Conservation (phyloP, 1,284 basidiomycete species). For the Fistulinella cinereoalba region DNA sequence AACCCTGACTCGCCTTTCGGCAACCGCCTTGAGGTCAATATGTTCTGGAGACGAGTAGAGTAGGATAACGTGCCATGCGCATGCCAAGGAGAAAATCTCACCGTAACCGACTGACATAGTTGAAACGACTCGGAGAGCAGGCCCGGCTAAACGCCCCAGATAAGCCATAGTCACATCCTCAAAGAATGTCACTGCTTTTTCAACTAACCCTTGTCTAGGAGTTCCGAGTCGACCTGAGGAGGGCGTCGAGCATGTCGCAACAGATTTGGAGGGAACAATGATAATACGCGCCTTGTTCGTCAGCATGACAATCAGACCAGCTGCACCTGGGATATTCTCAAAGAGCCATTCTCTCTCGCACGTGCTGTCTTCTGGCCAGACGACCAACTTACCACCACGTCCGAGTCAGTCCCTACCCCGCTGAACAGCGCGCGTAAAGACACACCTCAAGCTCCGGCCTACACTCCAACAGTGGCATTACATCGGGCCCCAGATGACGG, state of each 20-base stretch:
- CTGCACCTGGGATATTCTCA: slow-evolving; percentile 64
- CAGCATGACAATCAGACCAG: slow-evolving; percentile 66
- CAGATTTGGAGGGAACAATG: too few species aligned
- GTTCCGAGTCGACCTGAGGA: slow-evolving; percentile 73
- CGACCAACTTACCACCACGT: slow-evolving; percentile 47
- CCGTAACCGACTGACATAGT: slow-evolving; percentile 91
- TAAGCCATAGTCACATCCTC: too few species aligned
- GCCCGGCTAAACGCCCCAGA: slow-evolving; percentile 58
- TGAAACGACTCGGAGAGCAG: slow-evolving; percentile 73
- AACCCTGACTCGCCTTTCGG: slow-evolving; percentile 66
- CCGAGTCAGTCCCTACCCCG: too few species aligned
- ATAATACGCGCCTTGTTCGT: slow-evolving; percentile 69
- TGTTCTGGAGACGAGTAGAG: slow-evolving; percentile 61
- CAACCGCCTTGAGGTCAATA: slow-evolving; percentile 63
- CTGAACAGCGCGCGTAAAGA: not conserved
- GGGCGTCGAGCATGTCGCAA: too few species aligned
- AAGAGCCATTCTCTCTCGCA: slow-evolving; percentile 79
- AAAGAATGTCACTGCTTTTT: too few species aligned
- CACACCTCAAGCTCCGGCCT: slow-evolving; percentile 57
- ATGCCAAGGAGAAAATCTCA: too few species aligned
- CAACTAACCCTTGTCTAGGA: slow-evolving; percentile 61
- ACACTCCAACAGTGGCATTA: slow-evolving; percentile 59
- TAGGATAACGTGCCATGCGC: too few species aligned
- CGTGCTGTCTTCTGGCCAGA: slow-evolving; percentile 66
- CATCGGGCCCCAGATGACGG: slow-evolving; percentile 66